Evolutionary conservation across 768 basidiomycete species (phyloP).

Genomic region (Pseudohyphozyma bogoriensis): DNA sequence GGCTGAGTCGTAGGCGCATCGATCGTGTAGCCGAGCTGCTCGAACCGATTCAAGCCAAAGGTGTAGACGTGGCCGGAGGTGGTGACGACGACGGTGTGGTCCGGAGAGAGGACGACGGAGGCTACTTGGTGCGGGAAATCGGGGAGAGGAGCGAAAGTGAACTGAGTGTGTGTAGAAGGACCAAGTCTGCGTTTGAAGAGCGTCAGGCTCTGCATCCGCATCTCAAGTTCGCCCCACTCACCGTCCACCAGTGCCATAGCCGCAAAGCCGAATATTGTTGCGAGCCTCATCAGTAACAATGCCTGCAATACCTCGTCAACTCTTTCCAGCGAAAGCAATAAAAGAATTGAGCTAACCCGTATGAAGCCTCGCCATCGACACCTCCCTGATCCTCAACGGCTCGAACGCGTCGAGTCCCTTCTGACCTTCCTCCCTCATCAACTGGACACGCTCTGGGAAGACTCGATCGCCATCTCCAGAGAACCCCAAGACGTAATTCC

Average conservation of each 20-base stretch:
- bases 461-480: constrained; percentile 67
- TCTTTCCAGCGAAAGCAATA: neutral
- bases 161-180: constrained; percentile 65
- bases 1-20: constrained; percentile 43
- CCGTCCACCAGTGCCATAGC: constrained; percentile 82
- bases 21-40: constrained; percentile 76
- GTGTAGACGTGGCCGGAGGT: constrained; percentile 69
- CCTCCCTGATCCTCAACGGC: constrained; percentile 53
- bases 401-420: constrained; percentile 47
- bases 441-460: constrained; percentile 67
- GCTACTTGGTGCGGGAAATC: constrained; percentile 50
- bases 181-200: constrained; percentile 51
- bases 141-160: constrained; percentile 53
- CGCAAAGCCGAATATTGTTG: constrained; percentile 72
- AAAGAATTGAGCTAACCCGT: constrained; percentile 46
- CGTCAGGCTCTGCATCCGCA: too few species aligned
- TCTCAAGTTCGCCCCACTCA: constrained; percentile 38
- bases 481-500: constrained; percentile 79
- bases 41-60: constrained; percentile 79
- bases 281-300: constrained; percentile 57
- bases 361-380: constrained; percentile 79
- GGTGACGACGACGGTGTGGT: constrained; percentile 83
- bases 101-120: constrained; percentile 76
- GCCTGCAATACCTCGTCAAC: constrained; percentile 14
- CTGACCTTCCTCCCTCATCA: constrained; percentile 27